Conservation (phyloP, 768 basidiomycete species). For the Coprinellus micaceus region DNA sequence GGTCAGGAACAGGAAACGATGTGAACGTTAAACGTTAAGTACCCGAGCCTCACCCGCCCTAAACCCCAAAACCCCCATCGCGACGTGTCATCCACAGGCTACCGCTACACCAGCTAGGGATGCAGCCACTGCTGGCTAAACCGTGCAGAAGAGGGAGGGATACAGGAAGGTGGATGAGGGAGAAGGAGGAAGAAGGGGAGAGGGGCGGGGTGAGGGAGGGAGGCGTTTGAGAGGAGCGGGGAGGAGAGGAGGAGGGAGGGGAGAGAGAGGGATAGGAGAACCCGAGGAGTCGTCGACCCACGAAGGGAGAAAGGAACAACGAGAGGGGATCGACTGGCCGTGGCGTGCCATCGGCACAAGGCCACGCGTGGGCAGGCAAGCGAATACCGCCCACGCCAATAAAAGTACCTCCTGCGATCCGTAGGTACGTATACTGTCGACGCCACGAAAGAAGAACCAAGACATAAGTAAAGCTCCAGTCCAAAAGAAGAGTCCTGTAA, state of each 20-base stretch:
- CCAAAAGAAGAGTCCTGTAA: conserved; percentile 6
- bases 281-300: too few species aligned
- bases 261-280: too few species aligned
- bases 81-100: conserved; percentile 1
- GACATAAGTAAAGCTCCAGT: neutral
- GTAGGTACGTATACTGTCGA: neutral
- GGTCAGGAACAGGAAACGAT: too few species aligned
- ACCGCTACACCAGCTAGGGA: conserved; percentile 12
- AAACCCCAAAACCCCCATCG: neutral
- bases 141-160: conserved; percentile 7
- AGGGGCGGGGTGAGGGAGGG: too few species aligned
- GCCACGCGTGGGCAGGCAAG: too few species aligned
- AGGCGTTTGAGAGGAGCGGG: too few species aligned
- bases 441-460: neutral
- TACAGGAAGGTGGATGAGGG: too few species aligned
- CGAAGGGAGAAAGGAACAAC: neutral
- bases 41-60: too few species aligned
- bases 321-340: too few species aligned
- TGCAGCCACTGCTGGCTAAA: conserved; percentile 9
- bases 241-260: too few species aligned
- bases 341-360: too few species aligned
- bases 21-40: too few species aligned
- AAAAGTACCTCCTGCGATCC: neutral
- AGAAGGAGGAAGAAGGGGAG: neutral
- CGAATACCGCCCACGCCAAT: neutral